phyloP scores from a whole-genome alignment of 768 basidiomycete species.

The Harrya chromipes region DNA sequence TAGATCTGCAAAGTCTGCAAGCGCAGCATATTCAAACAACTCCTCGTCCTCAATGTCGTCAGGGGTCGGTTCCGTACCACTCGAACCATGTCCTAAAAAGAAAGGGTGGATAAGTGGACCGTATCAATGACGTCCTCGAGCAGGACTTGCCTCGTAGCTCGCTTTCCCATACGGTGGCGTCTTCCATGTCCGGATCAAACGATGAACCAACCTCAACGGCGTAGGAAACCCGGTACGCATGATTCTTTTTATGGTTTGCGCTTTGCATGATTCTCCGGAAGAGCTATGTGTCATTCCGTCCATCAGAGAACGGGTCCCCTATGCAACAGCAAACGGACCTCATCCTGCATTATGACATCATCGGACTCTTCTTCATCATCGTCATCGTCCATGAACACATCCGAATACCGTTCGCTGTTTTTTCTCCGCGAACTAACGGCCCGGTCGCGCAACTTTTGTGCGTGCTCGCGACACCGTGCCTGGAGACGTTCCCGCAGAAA shows the following conservation, averaged over 20 bases:
- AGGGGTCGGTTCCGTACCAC: conserved; percentile 31
- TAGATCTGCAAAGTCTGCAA: conserved; percentile 49
- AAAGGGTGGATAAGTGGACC: conserved; percentile 1
- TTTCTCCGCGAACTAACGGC: conserved; percentile 39
- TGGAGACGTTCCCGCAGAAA: conserved; percentile 61
- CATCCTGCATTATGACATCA: conserved; percentile 58
- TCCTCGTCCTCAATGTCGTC: conserved; percentile 56
- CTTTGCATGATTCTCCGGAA: conserved; percentile 64
- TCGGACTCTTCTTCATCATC: conserved; percentile 61
- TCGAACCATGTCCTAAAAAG: conserved; percentile 1
- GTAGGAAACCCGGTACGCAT: conserved; percentile 63
- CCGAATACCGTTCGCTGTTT: conserved; percentile 47
- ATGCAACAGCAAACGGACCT: conserved; percentile 34
- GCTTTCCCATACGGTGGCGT: conserved; percentile 56
- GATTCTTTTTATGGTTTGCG: conserved; percentile 44
- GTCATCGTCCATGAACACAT: conserved; percentile 46
- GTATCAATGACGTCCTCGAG: background rate
- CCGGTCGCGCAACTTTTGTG: conserved; percentile 50
- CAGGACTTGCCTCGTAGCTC: conserved; percentile 43
- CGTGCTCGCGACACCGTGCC: conserved; percentile 60
- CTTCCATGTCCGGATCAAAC: conserved; percentile 71
- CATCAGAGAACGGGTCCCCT: conserved; percentile 9
- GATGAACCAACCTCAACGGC: conserved; percentile 70
- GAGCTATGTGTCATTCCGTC: conserved; percentile 40
- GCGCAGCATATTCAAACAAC: conserved; percentile 51